Conservation (phyloP, 176 grass and related monocot species). For the Themeda triandra region DNA sequence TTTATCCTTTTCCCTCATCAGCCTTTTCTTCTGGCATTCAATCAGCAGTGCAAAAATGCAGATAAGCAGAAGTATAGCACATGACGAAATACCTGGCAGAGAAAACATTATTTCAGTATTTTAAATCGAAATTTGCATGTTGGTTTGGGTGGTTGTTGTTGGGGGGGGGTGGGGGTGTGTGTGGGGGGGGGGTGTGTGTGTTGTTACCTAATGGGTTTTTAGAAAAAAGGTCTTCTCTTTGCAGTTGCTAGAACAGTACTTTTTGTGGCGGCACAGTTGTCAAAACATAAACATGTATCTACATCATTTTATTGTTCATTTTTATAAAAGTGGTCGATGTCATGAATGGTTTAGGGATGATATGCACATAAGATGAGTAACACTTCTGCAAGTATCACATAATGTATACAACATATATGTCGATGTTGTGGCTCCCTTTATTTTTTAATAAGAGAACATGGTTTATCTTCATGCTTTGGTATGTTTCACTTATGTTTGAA, state of each 20-base stretch:
- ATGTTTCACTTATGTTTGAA: background rate
- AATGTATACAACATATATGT: background rate
- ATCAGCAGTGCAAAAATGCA: slow-evolving; percentile 37
- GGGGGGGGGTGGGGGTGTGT: no score
- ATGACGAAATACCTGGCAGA: slow-evolving; percentile 35
- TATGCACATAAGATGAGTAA: background rate
- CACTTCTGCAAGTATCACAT: background rate
- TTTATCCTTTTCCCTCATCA: slow-evolving; percentile 30
- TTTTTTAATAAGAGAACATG: background rate
- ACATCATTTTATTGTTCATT: background rate
- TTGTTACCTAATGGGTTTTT: background rate
- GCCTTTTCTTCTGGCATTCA: slow-evolving; percentile 35
- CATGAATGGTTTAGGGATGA: background rate
- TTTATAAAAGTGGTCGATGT: background rate
- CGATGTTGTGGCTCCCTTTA: background rate
- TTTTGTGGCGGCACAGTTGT: background rate
- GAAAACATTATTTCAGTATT: slow-evolving; percentile 2
- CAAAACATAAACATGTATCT: background rate
- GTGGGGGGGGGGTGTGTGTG: no score
- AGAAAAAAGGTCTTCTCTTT: background rate
- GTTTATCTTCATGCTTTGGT: background rate
- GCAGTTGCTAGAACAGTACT: background rate
- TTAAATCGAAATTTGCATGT: background rate
- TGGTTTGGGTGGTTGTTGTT: no score
- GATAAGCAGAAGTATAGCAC: background rate